Evolutionary conservation across 805 yeast species (phyloP).

Genomic region (Pichia scutulata): DNA sequence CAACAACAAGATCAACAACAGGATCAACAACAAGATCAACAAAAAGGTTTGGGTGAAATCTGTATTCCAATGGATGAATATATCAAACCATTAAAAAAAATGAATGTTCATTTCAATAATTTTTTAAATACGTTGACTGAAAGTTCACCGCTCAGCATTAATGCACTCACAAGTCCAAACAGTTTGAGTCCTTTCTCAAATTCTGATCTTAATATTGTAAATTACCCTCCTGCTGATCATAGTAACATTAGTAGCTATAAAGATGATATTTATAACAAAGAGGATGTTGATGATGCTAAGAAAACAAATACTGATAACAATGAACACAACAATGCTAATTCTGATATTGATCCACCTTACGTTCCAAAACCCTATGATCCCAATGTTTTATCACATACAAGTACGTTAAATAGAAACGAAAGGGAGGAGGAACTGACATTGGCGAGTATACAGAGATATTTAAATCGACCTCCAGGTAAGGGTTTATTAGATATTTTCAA

Average conservation of each 20-base stretch:
- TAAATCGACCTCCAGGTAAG: conserved; percentile 22
- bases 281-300: neutral
- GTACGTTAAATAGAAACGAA: neutral
- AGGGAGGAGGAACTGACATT: neutral
- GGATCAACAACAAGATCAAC: neutral
- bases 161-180: conserved; percentile 7
- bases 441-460: conserved; percentile 12
- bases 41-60: conserved; percentile 27
- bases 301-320: neutral
- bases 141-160: conserved; percentile 3
- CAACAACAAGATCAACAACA: conserved; percentile 3
- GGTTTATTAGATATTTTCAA: conserved; percentile 28
- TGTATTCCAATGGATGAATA: conserved; percentile 29
- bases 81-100: conserved; percentile 30
- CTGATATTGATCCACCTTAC: no score
- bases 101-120: conserved; percentile 27
- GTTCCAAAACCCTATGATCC: neutral
- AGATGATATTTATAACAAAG: neutral
- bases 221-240: neutral
- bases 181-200: conserved; percentile 5
- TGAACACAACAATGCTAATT: neutral
- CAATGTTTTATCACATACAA: neutral
- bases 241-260: neutral
- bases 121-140: conserved; percentile 20
- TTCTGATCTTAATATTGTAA: conserved; percentile 1